Percentiles rank a stretch among this genome's conserved stretches.
These are phyloP conservation scores for Aurantiochytrium sp. DNA, from an alignment of 108 stramenopile genomes.

Conservation along the genomic window DNA sequence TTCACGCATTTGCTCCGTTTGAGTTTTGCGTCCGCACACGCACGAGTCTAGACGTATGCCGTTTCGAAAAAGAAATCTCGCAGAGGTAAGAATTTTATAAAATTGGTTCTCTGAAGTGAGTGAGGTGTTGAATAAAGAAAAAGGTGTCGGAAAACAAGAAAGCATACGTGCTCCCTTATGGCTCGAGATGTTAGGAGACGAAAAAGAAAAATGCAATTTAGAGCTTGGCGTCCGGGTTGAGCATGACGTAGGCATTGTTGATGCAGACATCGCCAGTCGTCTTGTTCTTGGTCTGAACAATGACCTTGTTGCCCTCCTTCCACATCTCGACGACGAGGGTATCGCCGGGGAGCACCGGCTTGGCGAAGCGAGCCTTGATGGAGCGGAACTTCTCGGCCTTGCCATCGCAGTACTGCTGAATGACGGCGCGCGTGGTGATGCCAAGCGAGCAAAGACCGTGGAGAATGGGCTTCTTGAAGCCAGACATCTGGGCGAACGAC, in stretches of 20 bases:
- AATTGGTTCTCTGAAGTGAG: no score
- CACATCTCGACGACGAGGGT: slow-evolving; percentile 19
- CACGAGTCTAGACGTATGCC: no score
- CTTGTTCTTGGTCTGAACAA: slow-evolving; percentile 15
- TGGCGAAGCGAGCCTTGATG: slow-evolving; percentile 26
- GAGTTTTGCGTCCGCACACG: no score
- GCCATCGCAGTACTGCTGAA: slow-evolving; percentile 21
- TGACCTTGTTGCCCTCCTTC: slow-evolving; percentile 24
- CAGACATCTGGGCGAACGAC: slow-evolving; percentile 27
- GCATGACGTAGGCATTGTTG: slow-evolving; percentile 12
- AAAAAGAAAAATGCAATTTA: neutral
- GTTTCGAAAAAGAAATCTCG: no score
- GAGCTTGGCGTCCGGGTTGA: slow-evolving; percentile 17
- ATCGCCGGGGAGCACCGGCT: slow-evolving; percentile 27
- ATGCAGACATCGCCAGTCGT: neutral
- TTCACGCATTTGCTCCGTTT: no score
- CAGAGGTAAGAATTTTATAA: no score
- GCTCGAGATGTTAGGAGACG: neutral
- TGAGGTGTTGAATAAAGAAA: no score
- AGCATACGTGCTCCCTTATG: no score
- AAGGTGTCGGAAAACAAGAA: no score
- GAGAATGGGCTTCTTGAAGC: slow-evolving; percentile 57
- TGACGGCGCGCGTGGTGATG: slow-evolving; percentile 56
- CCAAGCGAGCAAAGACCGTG: slow-evolving; percentile 78
- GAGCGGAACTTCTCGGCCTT: neutral